Evolutionary conservation across 2,329 filamentous ascomycete genomes (phyloP), one percentile per base, ranked within the genome.

Genomic region (Aspergillus aculeatinus): DNA sequence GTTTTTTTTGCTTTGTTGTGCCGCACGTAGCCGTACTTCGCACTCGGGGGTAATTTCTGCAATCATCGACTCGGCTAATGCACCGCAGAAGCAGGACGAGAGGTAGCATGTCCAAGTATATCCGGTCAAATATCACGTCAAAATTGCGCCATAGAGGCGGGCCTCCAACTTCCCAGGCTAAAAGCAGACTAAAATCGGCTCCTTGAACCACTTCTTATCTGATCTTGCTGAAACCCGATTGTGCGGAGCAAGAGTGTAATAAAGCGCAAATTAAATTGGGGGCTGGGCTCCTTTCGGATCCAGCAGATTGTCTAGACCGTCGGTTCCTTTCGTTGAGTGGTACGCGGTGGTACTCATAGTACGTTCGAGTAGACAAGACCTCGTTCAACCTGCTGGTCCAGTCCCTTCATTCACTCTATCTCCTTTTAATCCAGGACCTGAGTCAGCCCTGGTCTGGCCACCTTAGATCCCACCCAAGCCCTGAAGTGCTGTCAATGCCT

Each of bases 211-310:
- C 39, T 19, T 44, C 27, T 55, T 55, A 55, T 55, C 53, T 48
- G 53, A 55, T 55, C 44, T 42, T 23, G 44, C 53, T 55, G 44
- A 47, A 55, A 55, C 44, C 19, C 53, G 23, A 44, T 23, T 35
- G 21, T 39, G 42, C 44, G 23, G 42, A 44, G 39, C 52, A 25
- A 42, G 29, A 21, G 29, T 4, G 16, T 29, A 29, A 29, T 10
- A n/a, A 2, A 29, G 48, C 7, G 31, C 51, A 12, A 16, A 31
- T 23, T 50, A n/a, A 27, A 9, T 19, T 6, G 16, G 16, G 16
- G 39, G 39, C 39, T 16, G 23, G 21, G 25, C 11, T 16, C 14
- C 14, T 35, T 35, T 35, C 33, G 33, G 4, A 16, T 6, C 33
- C 12, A 35, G 14, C 2, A 35, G 33, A 16, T 10, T 16, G 33